Evolutionary conservation across 2,329 filamentous ascomycete genomes (phyloP).

Genomic region (Fulvia fulva): DNA sequence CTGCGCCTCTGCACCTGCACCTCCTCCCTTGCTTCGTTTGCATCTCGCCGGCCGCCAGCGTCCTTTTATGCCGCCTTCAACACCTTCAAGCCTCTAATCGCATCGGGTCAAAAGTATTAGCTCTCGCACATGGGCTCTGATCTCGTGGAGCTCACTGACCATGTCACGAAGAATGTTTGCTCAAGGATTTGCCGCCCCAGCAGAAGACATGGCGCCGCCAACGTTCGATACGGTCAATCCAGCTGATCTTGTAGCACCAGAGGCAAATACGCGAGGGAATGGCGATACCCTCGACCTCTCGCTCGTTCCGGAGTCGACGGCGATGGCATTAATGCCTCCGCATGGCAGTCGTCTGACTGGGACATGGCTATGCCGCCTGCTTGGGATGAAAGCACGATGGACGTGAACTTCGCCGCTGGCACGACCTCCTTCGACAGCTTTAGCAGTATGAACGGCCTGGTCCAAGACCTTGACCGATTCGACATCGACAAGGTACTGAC

Average conservation of each 20-base stretch:
- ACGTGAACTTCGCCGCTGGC: neutral
- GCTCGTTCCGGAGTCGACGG: neutral
- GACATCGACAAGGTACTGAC: neutral
- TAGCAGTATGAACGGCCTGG: neutral
- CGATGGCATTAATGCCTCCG: neutral
- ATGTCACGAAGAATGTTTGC: neutral
- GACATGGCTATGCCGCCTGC: neutral
- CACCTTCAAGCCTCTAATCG: too few species aligned
- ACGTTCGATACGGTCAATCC: constrained; percentile 4
- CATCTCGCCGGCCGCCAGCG: neutral
- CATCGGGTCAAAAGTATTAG: too few species aligned
- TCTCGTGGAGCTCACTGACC: neutral
- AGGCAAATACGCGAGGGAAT: neutral
- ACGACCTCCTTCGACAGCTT: neutral
- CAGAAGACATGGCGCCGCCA: neutral
- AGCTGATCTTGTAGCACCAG: constrained; percentile 1
- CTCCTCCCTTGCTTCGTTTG: too few species aligned
- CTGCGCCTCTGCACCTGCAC: too few species aligned
- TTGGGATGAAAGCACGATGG: neutral
- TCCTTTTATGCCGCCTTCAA: neutral
- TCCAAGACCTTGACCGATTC: neutral
- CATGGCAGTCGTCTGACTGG: neutral
- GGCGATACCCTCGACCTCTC: neutral
- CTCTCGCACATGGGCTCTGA: neutral
- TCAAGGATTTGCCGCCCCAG: neutral